These are phyloP conservation scores for Fusarium sp. DNA, from an alignment of 2,329 filamentous ascomycete species.

Conservation along the genomic window DNA sequence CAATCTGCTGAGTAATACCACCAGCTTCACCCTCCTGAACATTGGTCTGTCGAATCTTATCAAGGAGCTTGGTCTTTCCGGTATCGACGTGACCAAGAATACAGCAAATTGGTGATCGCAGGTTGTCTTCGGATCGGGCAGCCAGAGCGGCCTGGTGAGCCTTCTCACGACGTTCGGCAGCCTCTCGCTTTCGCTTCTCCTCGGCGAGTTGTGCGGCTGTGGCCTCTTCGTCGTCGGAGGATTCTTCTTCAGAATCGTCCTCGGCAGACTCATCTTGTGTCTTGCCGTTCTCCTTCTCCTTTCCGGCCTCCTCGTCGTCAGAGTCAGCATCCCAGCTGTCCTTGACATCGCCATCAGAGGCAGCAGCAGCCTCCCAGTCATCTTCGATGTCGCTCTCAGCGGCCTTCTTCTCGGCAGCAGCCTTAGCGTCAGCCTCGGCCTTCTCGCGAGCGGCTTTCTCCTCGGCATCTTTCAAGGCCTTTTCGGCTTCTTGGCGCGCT, in stretches of 20 bases:
- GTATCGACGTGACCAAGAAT: constrained; percentile 99
- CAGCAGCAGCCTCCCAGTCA: constrained; percentile 89
- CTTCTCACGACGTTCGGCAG: constrained; percentile 87
- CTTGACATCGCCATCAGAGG: constrained; percentile 82
- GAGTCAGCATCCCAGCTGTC: constrained; percentile 94
- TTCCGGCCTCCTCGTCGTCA: constrained; percentile 71
- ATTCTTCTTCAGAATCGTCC: constrained; percentile 73
- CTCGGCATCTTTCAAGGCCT: constrained; percentile 69
- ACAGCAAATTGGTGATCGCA: constrained; percentile 98
- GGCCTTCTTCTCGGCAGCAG: constrained; percentile 65
- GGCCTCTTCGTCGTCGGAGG: constrained; percentile 75
- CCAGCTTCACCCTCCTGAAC: constrained; percentile 99
- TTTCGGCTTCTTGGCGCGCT: constrained; percentile 74
- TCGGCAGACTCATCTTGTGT: constrained; percentile 44
- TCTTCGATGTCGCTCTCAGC: constrained; percentile 74
- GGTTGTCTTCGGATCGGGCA: constrained; percentile 90
- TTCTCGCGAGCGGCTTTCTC: constrained; percentile 68
- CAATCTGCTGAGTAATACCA: constrained; percentile 99
- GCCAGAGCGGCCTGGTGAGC: constrained; percentile 92
- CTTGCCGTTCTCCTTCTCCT: constrained; percentile 63
- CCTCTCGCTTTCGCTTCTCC: constrained; percentile 85
- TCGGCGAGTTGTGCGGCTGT: constrained; percentile 79
- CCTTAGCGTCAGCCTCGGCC: constrained; percentile 66
- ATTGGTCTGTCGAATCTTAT: constrained; percentile 98
- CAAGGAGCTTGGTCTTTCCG: constrained; percentile 98